Evolutionary conservation across 208 protist genomes (phyloP).

Genomic region (Acanthamoeba sp.): DNA sequence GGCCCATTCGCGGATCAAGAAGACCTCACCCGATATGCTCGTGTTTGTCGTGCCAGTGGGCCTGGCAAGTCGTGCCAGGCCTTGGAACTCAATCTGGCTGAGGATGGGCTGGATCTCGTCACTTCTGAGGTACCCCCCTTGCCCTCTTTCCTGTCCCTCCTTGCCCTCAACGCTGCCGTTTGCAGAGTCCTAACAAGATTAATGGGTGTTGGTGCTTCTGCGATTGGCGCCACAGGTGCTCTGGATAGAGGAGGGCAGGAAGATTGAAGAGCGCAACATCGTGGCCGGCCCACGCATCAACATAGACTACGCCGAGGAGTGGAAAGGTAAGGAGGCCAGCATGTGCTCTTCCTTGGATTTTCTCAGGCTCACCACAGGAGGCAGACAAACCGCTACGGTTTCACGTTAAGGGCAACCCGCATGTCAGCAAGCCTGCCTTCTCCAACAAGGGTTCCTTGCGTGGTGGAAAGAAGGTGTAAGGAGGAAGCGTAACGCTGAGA

Average conservation of each 20-base stretch:
- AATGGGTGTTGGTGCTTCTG: too few species aligned
- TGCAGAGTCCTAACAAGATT: too few species aligned
- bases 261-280: not conserved
- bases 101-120: slow-evolving; percentile 31
- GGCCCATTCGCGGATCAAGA: too few species aligned
- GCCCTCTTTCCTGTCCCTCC: not conserved
- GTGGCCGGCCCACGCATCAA: slow-evolving; percentile 35
- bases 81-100: not conserved
- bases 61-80: slow-evolving; percentile 39
- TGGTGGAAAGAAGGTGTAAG: not conserved
- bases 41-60: not conserved
- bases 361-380: not conserved
- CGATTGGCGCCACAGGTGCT: not conserved
- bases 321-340: not conserved
- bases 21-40: too few species aligned
- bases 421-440: slow-evolving; percentile 55
- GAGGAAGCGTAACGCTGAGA: too few species aligned
- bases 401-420: slow-evolving; percentile 13
- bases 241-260: not conserved
- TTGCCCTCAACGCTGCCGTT: not conserved
- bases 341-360: not conserved
- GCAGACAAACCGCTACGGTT: slow-evolving; percentile 43
- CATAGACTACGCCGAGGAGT: slow-evolving; percentile 58
- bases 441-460: slow-evolving; percentile 42
- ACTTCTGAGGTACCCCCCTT: not conserved